Evolutionary conservation across 371 early-diverging fungal species (phyloP).

Genomic region (Mortierella sp.): DNA sequence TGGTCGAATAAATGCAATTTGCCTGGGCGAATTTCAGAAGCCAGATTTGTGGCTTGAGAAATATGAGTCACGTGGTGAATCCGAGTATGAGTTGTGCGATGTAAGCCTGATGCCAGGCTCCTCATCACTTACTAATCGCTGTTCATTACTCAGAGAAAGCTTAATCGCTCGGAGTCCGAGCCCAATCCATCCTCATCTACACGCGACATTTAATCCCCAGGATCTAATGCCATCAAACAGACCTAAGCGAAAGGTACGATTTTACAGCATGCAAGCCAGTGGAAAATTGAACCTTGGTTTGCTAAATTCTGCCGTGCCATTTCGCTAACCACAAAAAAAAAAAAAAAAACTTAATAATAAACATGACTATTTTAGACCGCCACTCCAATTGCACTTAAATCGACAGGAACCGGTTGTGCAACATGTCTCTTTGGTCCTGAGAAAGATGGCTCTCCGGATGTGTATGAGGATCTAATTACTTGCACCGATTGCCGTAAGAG

Average conservation of each 20-base stretch:
- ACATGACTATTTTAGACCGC: slow-evolving; percentile 19
- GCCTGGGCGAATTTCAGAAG: too few species aligned
- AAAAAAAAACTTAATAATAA: neutral
- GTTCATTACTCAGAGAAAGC: slow-evolving; percentile 14
- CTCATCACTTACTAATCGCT: slow-evolving; percentile 12
- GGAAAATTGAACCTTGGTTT: neutral
- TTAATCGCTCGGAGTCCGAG: slow-evolving; percentile 16
- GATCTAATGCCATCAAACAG: slow-evolving; percentile 53
- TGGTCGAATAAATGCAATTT: too few species aligned
- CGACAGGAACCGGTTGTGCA: slow-evolving; percentile 34
- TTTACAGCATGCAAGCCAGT: neutral
- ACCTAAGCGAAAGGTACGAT: slow-evolving; percentile 52
- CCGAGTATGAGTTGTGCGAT: neutral
- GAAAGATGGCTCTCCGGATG: slow-evolving; percentile 56
- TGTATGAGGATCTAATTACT: slow-evolving; percentile 54
- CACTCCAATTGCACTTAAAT: slow-evolving; percentile 28
- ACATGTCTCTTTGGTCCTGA: slow-evolving; percentile 55
- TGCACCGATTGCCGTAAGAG: slow-evolving; percentile 50
- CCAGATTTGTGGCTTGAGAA: slow-evolving; percentile 4
- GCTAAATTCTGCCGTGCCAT: slow-evolving; percentile 2
- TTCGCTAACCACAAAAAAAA: neutral
- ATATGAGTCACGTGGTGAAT: slow-evolving; percentile 5
- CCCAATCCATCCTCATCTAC: slow-evolving; percentile 25
- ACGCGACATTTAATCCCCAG: slow-evolving; percentile 36
- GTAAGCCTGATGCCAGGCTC: neutral